phyloP scores from a whole-genome alignment of 164 flowering plant species.

The Vitis riparia region DNA sequence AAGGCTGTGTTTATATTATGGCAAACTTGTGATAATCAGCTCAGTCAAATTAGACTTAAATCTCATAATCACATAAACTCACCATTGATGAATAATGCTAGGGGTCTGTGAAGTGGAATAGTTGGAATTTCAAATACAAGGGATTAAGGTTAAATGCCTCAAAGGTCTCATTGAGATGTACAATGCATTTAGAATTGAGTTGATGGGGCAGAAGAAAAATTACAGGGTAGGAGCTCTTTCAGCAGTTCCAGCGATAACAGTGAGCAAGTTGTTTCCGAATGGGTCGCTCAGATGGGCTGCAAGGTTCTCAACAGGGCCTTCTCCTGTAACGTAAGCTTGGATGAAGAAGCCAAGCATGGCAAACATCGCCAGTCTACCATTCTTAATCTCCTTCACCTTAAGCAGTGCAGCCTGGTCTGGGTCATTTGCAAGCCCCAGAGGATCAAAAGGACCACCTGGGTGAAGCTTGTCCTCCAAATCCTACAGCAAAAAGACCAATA shows the following conservation, averaged over 20 bases:
- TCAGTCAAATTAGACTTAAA: too few relatives aligned
- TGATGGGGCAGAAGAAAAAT: slow-evolving; percentile 14
- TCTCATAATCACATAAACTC: too few relatives aligned
- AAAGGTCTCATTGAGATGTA: slow-evolving; percentile 7
- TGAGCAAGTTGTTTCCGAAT: slow-evolving; percentile 96
- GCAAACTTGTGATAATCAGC: too few relatives aligned
- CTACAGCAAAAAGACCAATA: slow-evolving; percentile 22
- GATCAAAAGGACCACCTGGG: slow-evolving; percentile 96
- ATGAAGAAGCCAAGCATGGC: slow-evolving; percentile 94
- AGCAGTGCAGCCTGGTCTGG: slow-evolving; percentile 87
- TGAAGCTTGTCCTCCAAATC: slow-evolving; percentile 89
- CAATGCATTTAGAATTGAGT: slow-evolving; percentile 4
- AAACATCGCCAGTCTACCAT: slow-evolving; percentile 98
- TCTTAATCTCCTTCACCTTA: slow-evolving; percentile 99
- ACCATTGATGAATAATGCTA: too few relatives aligned
- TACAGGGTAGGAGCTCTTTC: slow-evolving; percentile 84
- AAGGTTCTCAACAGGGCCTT: slow-evolving; percentile 96
- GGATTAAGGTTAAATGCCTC: not conserved
- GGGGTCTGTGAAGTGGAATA: too few relatives aligned
- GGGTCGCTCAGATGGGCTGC: slow-evolving; percentile 91
- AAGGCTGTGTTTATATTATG: too few relatives aligned
- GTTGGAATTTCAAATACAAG: too few relatives aligned
- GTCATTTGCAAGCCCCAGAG: slow-evolving; percentile 81
- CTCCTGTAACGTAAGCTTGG: slow-evolving; percentile 95
- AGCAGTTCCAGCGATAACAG: slow-evolving; percentile 67